Base-by-base conservation (phyloP, 208 protist genomes). In the Crithidia sp. region DNA sequence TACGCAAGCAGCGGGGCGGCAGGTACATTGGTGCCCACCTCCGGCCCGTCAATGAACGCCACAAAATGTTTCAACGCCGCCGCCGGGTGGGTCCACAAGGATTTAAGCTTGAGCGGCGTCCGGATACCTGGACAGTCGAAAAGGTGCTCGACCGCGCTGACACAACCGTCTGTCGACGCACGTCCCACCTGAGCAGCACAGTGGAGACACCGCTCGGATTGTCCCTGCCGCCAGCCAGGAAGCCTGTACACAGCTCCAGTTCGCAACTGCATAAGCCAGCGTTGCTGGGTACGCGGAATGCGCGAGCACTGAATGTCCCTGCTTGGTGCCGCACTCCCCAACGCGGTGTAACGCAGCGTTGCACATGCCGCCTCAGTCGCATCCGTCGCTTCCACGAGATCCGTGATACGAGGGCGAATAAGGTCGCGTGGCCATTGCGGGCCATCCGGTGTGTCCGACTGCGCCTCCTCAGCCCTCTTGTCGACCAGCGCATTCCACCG, bases 341-440 rank as follows among this genome's bases (percentile, higher is more conserved):
- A 49, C 45, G 45, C 45, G 45, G 45, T 49, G 45, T 49, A 13
- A 49, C 45, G 45, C 45, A 49, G 45, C 45, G 45, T 49, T 49
- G 45, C 45, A 49, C 45, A 49, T 49, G 45, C 45, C 45, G 45
- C 45, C 7, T 49, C 45, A 0, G 45, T 49, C 45, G 45, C 45
- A 49, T 49, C 45, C 45, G 45, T 49, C 45, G 7, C 45, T 49
- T 49, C 45, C 45, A 49, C 45, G 45, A 49, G 45, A 49, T 49
- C 45, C 45, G 45, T 49, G 45, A 49, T 49, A 49, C 45, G 45
- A 49, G 45, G 45, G 45, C 45, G 45, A 49, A 49, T 49, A 49
- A 55, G 50, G 50, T 55, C 50, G 16, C 50, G 50, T 19, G 50
- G 50, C 50, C 50, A 55, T 55, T 55, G 50, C 50, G 50, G 50